Evolutionary conservation across 345 rosid genomes (phyloP).

Genomic region (Alliaria petiolata): DNA sequence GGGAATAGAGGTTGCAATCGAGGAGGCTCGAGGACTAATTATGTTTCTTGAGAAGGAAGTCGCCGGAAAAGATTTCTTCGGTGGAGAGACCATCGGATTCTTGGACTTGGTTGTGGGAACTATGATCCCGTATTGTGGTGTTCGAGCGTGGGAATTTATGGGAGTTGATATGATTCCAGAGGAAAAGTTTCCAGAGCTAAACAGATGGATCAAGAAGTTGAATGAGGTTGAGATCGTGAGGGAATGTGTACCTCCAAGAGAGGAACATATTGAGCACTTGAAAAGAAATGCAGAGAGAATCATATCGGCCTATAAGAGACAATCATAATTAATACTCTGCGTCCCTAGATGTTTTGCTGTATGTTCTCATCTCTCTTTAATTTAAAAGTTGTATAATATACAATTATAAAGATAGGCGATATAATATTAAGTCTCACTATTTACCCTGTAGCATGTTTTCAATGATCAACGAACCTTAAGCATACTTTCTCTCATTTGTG

Average conservation of each 20-base stretch:
- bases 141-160: constrained; percentile 18
- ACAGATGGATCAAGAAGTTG: constrained; percentile 30
- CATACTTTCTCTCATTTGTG: too few relatives aligned
- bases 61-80: constrained; percentile 33
- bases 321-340: too few relatives aligned
- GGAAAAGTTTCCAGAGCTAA: constrained; percentile 23
- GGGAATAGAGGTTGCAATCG: neutral
- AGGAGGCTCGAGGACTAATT: constrained; percentile 24
- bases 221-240: constrained; percentile 14
- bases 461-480: too few relatives aligned
- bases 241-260: constrained; percentile 34
- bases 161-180: constrained; percentile 24
- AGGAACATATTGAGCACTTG: constrained; percentile 24
- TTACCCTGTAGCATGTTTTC: too few relatives aligned
- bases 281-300: too few relatives aligned
- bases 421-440: too few relatives aligned
- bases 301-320: too few relatives aligned
- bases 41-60: constrained; percentile 30
- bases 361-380: too few relatives aligned
- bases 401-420: too few relatives aligned
- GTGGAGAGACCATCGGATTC: neutral
- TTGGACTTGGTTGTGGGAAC: constrained; percentile 28
- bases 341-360: too few relatives aligned
- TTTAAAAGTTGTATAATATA: too few relatives aligned
- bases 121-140: constrained; percentile 21